Conservation (phyloP, 1,284 basidiomycete genomes). For the Pyrrhoderma noxium region DNA sequence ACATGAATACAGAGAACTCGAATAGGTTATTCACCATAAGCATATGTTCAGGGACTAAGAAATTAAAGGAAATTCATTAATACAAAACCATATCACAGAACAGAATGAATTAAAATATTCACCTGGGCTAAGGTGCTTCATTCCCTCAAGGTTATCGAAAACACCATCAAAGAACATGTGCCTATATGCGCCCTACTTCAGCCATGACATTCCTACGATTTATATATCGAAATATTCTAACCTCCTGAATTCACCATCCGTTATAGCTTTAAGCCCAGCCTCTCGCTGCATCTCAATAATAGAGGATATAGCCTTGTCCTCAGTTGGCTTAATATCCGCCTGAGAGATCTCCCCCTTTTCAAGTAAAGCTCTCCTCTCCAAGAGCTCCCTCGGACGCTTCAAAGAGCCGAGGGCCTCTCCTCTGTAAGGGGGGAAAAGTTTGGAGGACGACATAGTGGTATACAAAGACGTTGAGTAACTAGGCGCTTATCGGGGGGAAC, state of each 20-base stretch:
- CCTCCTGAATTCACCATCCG: constrained; percentile 40
- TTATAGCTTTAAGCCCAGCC: constrained; percentile 37
- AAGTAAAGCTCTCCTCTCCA: constrained; percentile 33
- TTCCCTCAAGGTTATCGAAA: constrained; percentile 57
- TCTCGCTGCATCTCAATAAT: constrained; percentile 38
- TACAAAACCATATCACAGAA: constrained; percentile 37
- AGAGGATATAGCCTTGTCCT: constrained; percentile 38
- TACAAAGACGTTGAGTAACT: no score
- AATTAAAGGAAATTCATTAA: constrained; percentile 23
- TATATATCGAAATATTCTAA: background rate
- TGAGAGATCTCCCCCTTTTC: constrained; percentile 30
- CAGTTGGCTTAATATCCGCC: constrained; percentile 34
- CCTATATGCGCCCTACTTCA: constrained; percentile 26
- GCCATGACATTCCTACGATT: background rate
- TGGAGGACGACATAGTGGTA: constrained; percentile 8
- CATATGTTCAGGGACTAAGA: constrained; percentile 31
- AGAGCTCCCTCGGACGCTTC: constrained; percentile 37
- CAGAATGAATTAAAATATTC: constrained; percentile 29
- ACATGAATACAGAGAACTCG: background rate
- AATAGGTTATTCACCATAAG: constrained; percentile 30
- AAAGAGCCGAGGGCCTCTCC: constrained; percentile 41
- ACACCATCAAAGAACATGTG: constrained; percentile 53
- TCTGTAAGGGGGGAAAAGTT: constrained; percentile 30
- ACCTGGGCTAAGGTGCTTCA: constrained; percentile 50
- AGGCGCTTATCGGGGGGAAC: no score